phyloP scores from a whole-genome alignment of 1,284 basidiomycete species.

The Rugosomyces carneus region DNA sequence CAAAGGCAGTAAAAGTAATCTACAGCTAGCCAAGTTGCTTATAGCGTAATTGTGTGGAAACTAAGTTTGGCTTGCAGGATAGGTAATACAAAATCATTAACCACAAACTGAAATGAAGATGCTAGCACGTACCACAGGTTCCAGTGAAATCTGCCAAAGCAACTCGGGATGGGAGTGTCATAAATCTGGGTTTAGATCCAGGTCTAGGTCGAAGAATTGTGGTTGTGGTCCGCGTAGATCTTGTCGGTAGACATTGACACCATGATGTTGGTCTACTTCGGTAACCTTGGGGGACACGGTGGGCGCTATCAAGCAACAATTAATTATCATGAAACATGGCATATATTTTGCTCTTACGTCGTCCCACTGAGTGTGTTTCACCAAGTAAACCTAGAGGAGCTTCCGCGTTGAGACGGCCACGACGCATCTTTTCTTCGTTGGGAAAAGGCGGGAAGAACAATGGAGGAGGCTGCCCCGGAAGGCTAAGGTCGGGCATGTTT shows the following conservation, averaged over 20 bases:
- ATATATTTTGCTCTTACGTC: conserved; percentile 40
- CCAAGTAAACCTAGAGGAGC: conserved; percentile 69
- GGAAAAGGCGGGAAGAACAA: conserved; percentile 82
- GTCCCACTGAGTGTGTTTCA: conserved; percentile 72
- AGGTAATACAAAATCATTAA: too few species aligned
- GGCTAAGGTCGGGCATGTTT: conserved; percentile 66
- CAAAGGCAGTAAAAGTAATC: conserved; percentile 13
- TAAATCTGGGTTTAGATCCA: conserved; percentile 75
- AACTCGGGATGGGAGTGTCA: conserved; percentile 24
- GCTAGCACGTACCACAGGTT: too few species aligned
- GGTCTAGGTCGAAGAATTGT: conserved; percentile 64
- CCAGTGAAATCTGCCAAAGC: neutral
- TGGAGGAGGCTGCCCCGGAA: conserved; percentile 65
- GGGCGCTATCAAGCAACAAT: conserved; percentile 35
- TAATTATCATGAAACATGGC: neutral
- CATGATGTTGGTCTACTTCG: conserved; percentile 43
- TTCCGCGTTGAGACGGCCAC: conserved; percentile 69
- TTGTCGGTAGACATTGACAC: conserved; percentile 62
- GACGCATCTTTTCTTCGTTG: conserved; percentile 82
- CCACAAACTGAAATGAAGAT: too few species aligned
- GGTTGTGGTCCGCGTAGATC: conserved; percentile 55
- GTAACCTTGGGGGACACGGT: conserved; percentile 50
- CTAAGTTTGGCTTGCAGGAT: too few species aligned
- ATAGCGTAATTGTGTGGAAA: too few species aligned
- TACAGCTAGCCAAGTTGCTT: conserved; percentile 16